Evolutionary conservation across 1,284 basidiomycete species (phyloP).

Genomic region (Austroboletus niveus): DNA sequence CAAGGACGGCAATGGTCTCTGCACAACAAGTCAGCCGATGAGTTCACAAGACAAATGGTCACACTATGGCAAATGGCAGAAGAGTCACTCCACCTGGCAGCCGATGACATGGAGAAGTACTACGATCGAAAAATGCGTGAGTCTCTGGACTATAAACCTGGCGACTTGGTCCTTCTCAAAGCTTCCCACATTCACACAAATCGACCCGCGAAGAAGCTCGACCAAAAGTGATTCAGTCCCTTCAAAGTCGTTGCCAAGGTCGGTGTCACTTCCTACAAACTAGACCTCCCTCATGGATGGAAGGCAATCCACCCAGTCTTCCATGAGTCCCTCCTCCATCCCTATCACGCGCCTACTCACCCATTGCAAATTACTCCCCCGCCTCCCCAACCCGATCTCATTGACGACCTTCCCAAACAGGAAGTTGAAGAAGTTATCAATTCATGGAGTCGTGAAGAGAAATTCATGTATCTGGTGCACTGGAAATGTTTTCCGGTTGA

Average conservation of each 20-base stretch:
- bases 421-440: background rate
- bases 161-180: too few relatives aligned
- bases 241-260: too few relatives aligned
- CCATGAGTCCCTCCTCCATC: background rate
- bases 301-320: background rate
- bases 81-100: background rate
- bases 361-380: too few relatives aligned
- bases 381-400: background rate
- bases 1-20: too few relatives aligned
- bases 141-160: background rate
- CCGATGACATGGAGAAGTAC: background rate
- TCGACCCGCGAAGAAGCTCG: too few relatives aligned
- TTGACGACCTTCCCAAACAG: background rate
- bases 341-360: background rate
- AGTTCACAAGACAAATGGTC: rapidly evolving
- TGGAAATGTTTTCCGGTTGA: constrained; percentile 1
- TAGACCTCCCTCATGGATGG: background rate
- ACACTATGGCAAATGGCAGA: background rate
- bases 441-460: rapidly evolving
- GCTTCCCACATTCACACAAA: too few relatives aligned
- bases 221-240: too few relatives aligned
- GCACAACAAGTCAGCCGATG: too few relatives aligned
- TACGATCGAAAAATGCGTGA: background rate
- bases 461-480: background rate
- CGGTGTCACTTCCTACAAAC: background rate